These are phyloP conservation scores for Xylariaceae sp. DNA, from an alignment of 2,329 filamentous ascomycete genomes.

Conservation along the genomic window DNA sequence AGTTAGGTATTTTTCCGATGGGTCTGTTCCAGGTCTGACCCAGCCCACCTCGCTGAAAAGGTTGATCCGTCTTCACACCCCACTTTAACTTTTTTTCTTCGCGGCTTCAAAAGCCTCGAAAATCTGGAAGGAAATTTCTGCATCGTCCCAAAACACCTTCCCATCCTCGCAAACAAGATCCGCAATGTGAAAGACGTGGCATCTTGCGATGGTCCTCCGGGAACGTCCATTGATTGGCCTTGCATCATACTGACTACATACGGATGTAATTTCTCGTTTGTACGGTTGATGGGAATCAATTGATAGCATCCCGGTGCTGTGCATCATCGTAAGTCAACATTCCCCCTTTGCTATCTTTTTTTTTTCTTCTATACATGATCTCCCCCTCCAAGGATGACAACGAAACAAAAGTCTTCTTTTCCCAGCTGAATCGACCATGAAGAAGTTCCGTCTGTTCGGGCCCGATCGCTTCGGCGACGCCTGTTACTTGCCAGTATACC, in stretches of 20 bases:
- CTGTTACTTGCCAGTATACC: slow-evolving; percentile 92
- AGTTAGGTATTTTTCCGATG: background rate
- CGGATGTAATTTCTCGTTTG: too few relatives aligned
- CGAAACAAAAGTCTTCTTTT: slow-evolving; percentile 77
- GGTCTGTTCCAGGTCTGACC: too few relatives aligned
- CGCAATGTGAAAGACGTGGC: background rate
- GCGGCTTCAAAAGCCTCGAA: slow-evolving; percentile 38
- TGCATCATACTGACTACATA: too few relatives aligned
- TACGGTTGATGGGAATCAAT: too few relatives aligned
- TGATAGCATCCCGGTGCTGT: background rate
- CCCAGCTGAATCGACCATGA: slow-evolving; percentile 88
- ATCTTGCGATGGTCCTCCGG: background rate
- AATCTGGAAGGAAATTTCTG: background rate
- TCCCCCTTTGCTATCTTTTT: background rate
- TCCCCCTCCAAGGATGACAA: slow-evolving; percentile 69
- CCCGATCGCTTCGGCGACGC: slow-evolving; percentile 57
- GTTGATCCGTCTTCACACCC: slow-evolving; percentile 7
- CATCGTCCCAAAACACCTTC: background rate
- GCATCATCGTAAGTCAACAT: slow-evolving; percentile 1
- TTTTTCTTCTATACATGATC: background rate
- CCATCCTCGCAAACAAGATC: slow-evolving; percentile 17
- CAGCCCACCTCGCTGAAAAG: too few relatives aligned
- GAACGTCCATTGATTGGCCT: too few relatives aligned
- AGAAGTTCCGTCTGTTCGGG: slow-evolving; percentile 70
- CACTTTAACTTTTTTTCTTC: slow-evolving; percentile 18